These are phyloP conservation scores for Bacidia rubella DNA, from an alignment of 495 filamentous ascomycete species.

Conservation along the genomic window DNA sequence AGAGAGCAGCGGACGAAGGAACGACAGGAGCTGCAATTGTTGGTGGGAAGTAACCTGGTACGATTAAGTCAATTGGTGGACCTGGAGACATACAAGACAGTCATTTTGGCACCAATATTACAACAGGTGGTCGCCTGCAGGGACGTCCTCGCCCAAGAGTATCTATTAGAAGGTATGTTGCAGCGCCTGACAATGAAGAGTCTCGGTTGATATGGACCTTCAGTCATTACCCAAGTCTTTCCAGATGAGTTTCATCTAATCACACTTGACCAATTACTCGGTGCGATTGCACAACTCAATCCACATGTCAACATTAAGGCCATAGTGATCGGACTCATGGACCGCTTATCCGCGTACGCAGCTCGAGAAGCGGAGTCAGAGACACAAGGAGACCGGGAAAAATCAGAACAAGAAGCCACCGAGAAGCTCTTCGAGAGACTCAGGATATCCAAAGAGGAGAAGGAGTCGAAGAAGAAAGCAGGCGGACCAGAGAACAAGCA, in stretches of 20 bases:
- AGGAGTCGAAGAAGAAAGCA: constrained; percentile 26
- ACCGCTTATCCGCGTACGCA: constrained; percentile 84
- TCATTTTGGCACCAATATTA: constrained; percentile 75
- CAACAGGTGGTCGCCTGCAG: constrained; percentile 97
- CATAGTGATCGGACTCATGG: constrained; percentile 96
- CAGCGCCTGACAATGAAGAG: background rate
- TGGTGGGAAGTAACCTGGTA: constrained; percentile 92
- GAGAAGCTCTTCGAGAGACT: constrained; percentile 62
- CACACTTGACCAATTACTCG: constrained; percentile 85
- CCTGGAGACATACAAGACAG: constrained; percentile 79
- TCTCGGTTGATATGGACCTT: constrained; percentile 17
- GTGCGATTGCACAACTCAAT: constrained; percentile 79
- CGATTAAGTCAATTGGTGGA: constrained; percentile 92
- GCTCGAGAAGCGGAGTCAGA: constrained; percentile 74
- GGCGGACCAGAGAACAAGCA: constrained; percentile 8
- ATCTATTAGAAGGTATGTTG: constrained; percentile 67
- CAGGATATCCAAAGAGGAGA: constrained; percentile 49
- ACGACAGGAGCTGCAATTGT: constrained; percentile 81
- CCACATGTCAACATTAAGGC: constrained; percentile 95
- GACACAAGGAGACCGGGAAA: constrained; percentile 53
- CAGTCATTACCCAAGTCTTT: constrained; percentile 96
- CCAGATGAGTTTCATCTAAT: constrained; percentile 97
- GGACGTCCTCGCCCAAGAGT: constrained; percentile 93
- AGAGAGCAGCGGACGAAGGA: constrained; percentile 87
- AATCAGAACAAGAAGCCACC: constrained; percentile 75